These are phyloP conservation scores for Ustilago nuda DNA, from an alignment of 1,284 basidiomycete genomes.

Conservation along the genomic window DNA sequence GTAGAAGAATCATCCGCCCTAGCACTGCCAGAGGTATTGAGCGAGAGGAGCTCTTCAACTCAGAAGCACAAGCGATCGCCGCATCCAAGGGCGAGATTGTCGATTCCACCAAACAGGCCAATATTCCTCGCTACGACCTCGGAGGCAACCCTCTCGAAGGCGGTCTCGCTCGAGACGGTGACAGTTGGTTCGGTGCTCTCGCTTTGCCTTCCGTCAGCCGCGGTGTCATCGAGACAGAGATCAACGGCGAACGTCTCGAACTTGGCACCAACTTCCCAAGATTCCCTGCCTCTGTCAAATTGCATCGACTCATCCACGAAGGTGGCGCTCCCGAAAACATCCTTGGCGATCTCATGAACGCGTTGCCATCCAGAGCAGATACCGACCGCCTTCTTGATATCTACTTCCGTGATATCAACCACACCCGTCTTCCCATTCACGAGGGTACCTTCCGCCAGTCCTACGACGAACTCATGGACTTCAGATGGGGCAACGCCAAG, in stretches of 20 bases:
- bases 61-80: constrained; percentile 50
- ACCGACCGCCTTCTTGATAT: constrained; percentile 61
- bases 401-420: constrained; percentile 77
- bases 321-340: constrained; percentile 63
- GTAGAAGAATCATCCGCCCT: constrained; percentile 48
- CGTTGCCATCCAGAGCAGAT: constrained; percentile 53
- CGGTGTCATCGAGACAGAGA: constrained; percentile 61
- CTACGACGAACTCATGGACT: constrained; percentile 81
- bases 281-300: constrained; percentile 62
- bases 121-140: constrained; percentile 40
- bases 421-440: constrained; percentile 91
- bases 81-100: constrained; percentile 51
- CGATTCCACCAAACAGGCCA: constrained; percentile 37
- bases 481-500: constrained; percentile 58
- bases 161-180: constrained; percentile 60
- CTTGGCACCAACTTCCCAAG: constrained; percentile 61
- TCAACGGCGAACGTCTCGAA: constrained; percentile 65
- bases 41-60: constrained; percentile 60
- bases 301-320: constrained; percentile 63
- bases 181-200: constrained; percentile 64
- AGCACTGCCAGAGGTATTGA: constrained; percentile 56
- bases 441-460: constrained; percentile 84
- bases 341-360: constrained; percentile 58
- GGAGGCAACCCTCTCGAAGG: constrained; percentile 61
- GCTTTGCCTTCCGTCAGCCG: constrained; percentile 64